Base-by-base conservation (phyloP, 345 rosid species). In the Populus ilicifolia region DNA sequence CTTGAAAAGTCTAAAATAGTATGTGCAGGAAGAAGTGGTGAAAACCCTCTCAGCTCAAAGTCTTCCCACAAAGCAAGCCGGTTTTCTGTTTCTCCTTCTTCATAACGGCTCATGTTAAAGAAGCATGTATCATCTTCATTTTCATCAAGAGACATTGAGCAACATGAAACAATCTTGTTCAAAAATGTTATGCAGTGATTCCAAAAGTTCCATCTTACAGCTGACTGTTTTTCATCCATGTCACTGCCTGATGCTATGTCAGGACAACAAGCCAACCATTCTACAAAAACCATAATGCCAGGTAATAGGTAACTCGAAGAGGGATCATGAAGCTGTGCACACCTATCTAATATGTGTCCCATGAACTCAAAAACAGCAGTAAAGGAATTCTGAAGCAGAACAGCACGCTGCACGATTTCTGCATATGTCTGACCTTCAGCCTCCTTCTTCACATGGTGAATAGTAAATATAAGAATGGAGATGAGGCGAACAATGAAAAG, bases 251-350 rank as follows among this genome's bases (percentile, higher is more conserved):
- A 61, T 56, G 93, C 95, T 77, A 90, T 67, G 77, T 92, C 98
- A 44, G 98, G 95, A 82, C 76, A 90, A 78, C 94, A 93, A 56
- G 98, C 98, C 86, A 93, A 80, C 98, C 99, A 96, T 81, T 96
- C 99, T 71, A 93, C 83, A 81, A 92, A 92, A 68, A 96, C 92
- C 61, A 96, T 81, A 76, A 92, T 82, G 44, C 97, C 93, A 74
- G 99, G 95, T 74, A 96, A 78, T 56, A 91, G 87, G 69, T 82
- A 91, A 87, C 97, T 96, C 54, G 92, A 85, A 46, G 91, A 89
- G 81, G 88, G 89, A 84, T 93, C 97, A n/a, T 6, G 75, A 72
- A 93, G 85, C 73, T 89, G 90, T 30, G 74, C 87, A 65, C 96
- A 89, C 82, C 92, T 84, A 78, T 87, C 89, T 52, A 96, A 61